Conservation (phyloP, 2,329 filamentous ascomycete genomes). For the Alternaria gansuensis region DNA sequence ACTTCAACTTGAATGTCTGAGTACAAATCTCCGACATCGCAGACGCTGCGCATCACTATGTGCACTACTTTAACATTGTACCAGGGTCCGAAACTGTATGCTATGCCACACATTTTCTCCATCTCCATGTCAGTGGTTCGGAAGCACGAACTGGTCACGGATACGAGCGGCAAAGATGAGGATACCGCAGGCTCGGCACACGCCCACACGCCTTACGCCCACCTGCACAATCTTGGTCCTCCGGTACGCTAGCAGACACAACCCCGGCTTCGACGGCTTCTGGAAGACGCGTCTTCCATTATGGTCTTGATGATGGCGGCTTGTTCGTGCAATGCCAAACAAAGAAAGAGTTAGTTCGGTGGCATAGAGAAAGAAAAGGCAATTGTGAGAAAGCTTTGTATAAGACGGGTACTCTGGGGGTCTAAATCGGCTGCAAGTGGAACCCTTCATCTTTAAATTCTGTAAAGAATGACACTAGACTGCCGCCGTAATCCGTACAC, state of each 20-base stretch:
- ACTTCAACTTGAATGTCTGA: background rate
- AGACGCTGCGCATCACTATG: background rate
- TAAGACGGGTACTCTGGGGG: constrained; percentile 6
- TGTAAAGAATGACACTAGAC: constrained; percentile 23
- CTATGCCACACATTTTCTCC: background rate
- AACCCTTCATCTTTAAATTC: constrained; percentile 27
- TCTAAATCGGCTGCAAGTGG: constrained; percentile 17
- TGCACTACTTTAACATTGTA: background rate
- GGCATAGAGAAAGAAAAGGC: background rate
- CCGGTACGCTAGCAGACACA: constrained; percentile 23
- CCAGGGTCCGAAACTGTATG: constrained; percentile 16
- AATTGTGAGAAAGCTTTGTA: constrained; percentile 10
- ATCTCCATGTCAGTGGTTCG: constrained; percentile 3
- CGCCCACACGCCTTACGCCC: constrained; percentile 33
- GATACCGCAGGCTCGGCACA: constrained; percentile 36
- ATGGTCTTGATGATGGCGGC: constrained; percentile 4
- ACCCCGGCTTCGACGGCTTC: constrained; percentile 20
- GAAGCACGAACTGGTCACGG: constrained; percentile 22
- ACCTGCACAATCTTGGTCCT: constrained; percentile 8
- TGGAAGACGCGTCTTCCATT: constrained; percentile 18
- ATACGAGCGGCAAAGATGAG: constrained; percentile 36
- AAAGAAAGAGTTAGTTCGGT: constrained; percentile 1
- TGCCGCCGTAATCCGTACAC: constrained; percentile 21
- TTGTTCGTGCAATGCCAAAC: constrained; percentile 5
- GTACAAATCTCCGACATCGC: constrained; percentile 12